phyloP scores from a whole-genome alignment of 768 basidiomycete genomes.

The Kwoniella sp. region DNA sequence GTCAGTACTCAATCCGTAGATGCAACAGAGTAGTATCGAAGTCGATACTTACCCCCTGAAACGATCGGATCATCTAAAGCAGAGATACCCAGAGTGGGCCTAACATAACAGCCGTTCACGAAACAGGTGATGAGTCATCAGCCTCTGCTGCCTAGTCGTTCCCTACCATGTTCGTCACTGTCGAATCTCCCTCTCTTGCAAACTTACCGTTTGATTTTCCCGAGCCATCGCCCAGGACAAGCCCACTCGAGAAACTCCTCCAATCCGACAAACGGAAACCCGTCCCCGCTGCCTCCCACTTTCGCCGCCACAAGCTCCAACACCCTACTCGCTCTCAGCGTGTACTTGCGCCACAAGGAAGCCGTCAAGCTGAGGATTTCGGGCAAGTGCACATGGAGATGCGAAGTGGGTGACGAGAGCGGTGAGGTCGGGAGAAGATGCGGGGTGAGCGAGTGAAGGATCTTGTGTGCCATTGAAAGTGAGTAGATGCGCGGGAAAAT shows the following conservation, averaged over 20 bases:
- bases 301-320: conserved; percentile 30
- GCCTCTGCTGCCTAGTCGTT: too few relatives aligned
- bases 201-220: conserved; percentile 22
- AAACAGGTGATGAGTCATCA: not conserved
- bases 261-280: conserved; percentile 29
- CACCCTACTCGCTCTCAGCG: conserved; percentile 28
- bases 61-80: conserved; percentile 35
- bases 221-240: conserved; percentile 34
- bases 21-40: not conserved
- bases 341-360: conserved; percentile 16
- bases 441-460: conserved; percentile 23
- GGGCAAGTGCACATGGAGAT: conserved; percentile 25
- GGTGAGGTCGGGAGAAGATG: conserved; percentile 23
- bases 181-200: too few relatives aligned
- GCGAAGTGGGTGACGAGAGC: conserved; percentile 15
- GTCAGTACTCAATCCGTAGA: not conserved
- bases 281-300: conserved; percentile 31
- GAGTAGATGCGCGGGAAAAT: conserved; percentile 29
- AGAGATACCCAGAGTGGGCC: conserved; percentile 31
- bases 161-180: too few relatives aligned
- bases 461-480: conserved; percentile 29
- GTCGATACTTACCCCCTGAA: conserved; percentile 21
- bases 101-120: too few relatives aligned
- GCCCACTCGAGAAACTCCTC: conserved; percentile 34
- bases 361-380: conserved; percentile 22